Evolutionary conservation across 495 filamentous ascomycete genomes (phyloP).

Genomic region (Xylaria acuta): DNA sequence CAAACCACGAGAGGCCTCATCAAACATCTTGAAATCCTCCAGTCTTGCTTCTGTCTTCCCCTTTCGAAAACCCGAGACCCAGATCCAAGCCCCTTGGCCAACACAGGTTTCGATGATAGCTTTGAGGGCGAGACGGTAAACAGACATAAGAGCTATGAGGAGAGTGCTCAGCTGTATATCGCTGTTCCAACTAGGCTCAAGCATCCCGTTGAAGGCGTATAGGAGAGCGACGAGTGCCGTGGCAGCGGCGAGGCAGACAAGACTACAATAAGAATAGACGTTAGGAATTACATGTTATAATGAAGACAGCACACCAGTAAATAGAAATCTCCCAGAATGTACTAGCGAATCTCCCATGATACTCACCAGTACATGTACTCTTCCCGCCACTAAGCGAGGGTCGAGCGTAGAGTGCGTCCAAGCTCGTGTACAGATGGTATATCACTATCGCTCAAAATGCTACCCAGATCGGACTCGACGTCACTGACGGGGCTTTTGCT

Average conservation of each 20-base stretch:
- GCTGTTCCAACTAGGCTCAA: slow-evolving; percentile 38
- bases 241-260: slow-evolving; percentile 37
- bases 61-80: slow-evolving; percentile 43
- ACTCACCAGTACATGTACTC: slow-evolving; percentile 42
- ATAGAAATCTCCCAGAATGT: background rate
- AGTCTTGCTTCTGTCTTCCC: slow-evolving; percentile 35
- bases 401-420: slow-evolving; percentile 33
- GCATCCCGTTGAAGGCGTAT: slow-evolving; percentile 36
- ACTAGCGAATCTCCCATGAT: background rate
- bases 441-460: slow-evolving; percentile 21
- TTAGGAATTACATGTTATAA: background rate
- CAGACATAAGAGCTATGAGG: slow-evolving; percentile 44
- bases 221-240: slow-evolving; percentile 34
- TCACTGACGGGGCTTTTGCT: slow-evolving; percentile 4
- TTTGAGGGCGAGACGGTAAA: slow-evolving; percentile 43
- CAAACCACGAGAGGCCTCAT: slow-evolving; percentile 44
- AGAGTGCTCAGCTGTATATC: slow-evolving; percentile 40
- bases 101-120: slow-evolving; percentile 42
- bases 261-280: background rate
- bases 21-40: slow-evolving; percentile 47
- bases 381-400: slow-evolving; percentile 43
- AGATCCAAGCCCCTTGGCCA: slow-evolving; percentile 49
- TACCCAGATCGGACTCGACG: slow-evolving; percentile 19
- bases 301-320: background rate
- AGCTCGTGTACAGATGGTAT: slow-evolving; percentile 30